Evolutionary conservation across 192 early-diverging fungal species (phyloP).

Genomic region (Lobosporangium transversale): DNA sequence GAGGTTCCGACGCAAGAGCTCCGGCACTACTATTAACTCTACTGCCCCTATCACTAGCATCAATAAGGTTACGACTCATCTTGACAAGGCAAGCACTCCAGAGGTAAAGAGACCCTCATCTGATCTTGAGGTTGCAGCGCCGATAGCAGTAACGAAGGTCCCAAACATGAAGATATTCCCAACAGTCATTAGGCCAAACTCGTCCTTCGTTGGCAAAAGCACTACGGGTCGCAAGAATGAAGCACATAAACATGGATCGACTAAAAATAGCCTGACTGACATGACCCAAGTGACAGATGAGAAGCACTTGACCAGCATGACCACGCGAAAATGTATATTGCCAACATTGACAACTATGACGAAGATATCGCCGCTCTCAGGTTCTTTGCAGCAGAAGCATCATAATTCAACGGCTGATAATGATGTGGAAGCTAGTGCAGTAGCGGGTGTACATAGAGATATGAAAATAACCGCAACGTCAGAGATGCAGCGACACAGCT

Average conservation of each 20-base stretch:
- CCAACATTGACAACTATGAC: conserved; percentile 8
- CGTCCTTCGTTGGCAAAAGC: background rate
- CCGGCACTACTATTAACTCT: background rate
- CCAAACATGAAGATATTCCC: background rate
- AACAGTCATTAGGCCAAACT: background rate
- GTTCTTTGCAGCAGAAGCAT: background rate
- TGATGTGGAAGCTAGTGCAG: background rate
- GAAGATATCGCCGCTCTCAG: background rate
- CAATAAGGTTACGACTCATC: too few relatives aligned
- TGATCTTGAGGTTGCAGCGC: background rate
- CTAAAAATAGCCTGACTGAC: conserved; percentile 45
- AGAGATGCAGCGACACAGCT: conserved; percentile 16
- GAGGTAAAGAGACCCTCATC: too few relatives aligned
- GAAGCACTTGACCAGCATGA: conserved; percentile 40
- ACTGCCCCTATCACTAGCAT: too few relatives aligned
- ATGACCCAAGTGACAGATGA: conserved; percentile 22
- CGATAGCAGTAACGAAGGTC: conserved; percentile 5
- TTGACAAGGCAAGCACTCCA: too few relatives aligned
- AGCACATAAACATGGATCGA: background rate
- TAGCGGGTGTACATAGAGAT: background rate
- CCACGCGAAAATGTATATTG: conserved; percentile 2
- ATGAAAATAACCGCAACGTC: background rate
- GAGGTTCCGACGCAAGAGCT: conserved; percentile 29
- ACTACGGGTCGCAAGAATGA: background rate
- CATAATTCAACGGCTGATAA: too few relatives aligned